Evolutionary conservation across 2,329 filamentous ascomycete genomes (phyloP), one percentile per base, ranked within the genome.

Genomic region (Aspergillus sclerotialis): DNA sequence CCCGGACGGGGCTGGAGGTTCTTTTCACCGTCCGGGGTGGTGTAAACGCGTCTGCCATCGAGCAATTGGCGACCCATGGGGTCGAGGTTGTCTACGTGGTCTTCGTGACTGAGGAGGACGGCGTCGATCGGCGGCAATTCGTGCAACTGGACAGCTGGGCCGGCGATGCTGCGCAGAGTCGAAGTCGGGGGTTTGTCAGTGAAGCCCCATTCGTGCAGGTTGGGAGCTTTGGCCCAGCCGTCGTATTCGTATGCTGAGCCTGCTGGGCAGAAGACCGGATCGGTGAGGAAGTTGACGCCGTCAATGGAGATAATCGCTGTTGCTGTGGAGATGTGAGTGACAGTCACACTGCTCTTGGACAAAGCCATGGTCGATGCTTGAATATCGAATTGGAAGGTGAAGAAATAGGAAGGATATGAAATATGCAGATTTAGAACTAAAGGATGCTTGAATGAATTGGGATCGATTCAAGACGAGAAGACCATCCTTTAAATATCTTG

Each of bases 1-100:
- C 56, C 61, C 0, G 65, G 64, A 1, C 64, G 52, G 0, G 64
- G 63, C 0, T 49, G 46, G 1, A 70, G 56, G 4, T 68, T 65
- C 10, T 46, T 48, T 2, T 64, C 63, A 5, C 67, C 66, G 24
- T 68, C 64, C 1, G 46, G 32, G 2, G 66, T 69, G 0, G 67
- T 70, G 15, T 68, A 48, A 6, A 70, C 67, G 1, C 48, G 46
- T 5, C 65, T 61, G 4, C 64, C 67, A 32, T 70, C 57, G 4
- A 71, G 61, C 0, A 70, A 50, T 9, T 43, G 51, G 2, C 67
- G 66, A 15, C 68, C 67, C 0, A 59, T 36, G 4, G 60, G 55
- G 28, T 72, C 68, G 4, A 72, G 53, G 40, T 71, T 71, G 39
- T 70, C 68, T 1, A 55, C 50, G 35, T 71, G 68, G 44, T 71